Base-by-base conservation (phyloP, 2,329 filamentous ascomycete genomes). In the Coniochaeta hoffmannii region DNA sequence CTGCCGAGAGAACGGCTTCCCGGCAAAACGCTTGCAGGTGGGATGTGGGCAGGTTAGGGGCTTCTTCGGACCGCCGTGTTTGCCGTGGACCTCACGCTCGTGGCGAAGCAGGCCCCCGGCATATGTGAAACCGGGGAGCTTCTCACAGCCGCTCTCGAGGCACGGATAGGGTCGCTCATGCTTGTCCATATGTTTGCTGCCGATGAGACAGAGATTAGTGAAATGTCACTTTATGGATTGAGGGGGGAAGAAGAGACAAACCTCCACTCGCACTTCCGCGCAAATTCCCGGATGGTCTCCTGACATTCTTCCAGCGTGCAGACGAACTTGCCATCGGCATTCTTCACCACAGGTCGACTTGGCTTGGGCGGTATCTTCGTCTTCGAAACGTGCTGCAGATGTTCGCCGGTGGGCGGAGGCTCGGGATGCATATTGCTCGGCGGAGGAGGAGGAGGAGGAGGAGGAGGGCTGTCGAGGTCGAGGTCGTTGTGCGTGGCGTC, bases 171-270 rank as follows among this genome's bases (percentile, higher is more conserved):
- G 93, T 12, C 93, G 82, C 63, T 96, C 91, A 69, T 97, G 93
- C 69, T 96, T 96, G 73, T 97, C 93, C 92, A 97, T 97, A 69
- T 97, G 93, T 74, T 97, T 97, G 68, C 90, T 96, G 61, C 7
- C 34, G 24, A 46, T 53, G n/a, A 32, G 17, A 31, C 7, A 54
- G 10, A 28, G 30, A 59, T 71, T 61, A 71, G 64, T 60, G 55
- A 53, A 28, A 55, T 15, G n/a, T 6, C 15, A 32, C 49, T 9
- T n/a, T 7, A 28, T 38, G 9, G 17, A 22, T 35, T 30, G 14
- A 50, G 24, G 5, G 32, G 22, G 14, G 3, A 56, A 36, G n/a
- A 57, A 3, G 11, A 56, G n/a, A 81, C 89, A 82, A 76, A 94
- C 90, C 88, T 95, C 90, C 90, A 97, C 74, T 96, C 92, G 73